Base-by-base conservation (phyloP, 2,329 filamentous ascomycete genomes). In the Cercospora zeina region DNA sequence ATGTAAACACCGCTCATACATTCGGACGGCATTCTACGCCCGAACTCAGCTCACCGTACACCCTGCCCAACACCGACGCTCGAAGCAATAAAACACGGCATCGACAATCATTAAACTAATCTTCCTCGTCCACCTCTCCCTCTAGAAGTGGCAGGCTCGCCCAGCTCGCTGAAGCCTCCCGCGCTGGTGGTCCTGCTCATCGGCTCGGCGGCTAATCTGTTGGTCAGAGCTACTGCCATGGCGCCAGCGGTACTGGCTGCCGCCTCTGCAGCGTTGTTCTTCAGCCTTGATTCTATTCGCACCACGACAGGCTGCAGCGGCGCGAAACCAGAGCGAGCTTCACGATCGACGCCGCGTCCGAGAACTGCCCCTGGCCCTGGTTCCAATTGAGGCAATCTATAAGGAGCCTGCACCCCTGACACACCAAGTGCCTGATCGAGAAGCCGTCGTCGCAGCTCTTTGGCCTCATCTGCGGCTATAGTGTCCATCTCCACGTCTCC, bases 341-440 rank as follows among this genome's bases (percentile, higher is more conserved):
- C 69, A 47, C 74, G 65, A 54, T 75, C 73, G 10, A 76, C 74
- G 13, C 73, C 71, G 37, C 62, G 60, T 16, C 68, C 72, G 27
- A 76, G 72, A 51, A 71, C 58, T 8, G 74, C 72, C 27, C 67
- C 71, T 14, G 74, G 72, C 7, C 74, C 74, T 7, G 69, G 70
- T 59, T 76, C 74, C 47, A 74, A 62, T 14, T 75, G 63, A 8
- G 74, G 74, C 11, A 75, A 58, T 33, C 74, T 68, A 61, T 73
- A 76, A 1, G 74, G 74, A 14, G 70, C 68, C 30, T 70, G 70
- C 6, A 70, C 67, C 16, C 66, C 65, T 8, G 66, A 65, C 16
- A 56, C 63, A 13, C 70, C 67, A 42, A 74, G 66, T 10, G 74
- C 74, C 65, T 76, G 74, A 59, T 76, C 73, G 19, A 76, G 68